Conservation (phyloP, 805 yeast genomes). For the Spathaspora sp. region DNA sequence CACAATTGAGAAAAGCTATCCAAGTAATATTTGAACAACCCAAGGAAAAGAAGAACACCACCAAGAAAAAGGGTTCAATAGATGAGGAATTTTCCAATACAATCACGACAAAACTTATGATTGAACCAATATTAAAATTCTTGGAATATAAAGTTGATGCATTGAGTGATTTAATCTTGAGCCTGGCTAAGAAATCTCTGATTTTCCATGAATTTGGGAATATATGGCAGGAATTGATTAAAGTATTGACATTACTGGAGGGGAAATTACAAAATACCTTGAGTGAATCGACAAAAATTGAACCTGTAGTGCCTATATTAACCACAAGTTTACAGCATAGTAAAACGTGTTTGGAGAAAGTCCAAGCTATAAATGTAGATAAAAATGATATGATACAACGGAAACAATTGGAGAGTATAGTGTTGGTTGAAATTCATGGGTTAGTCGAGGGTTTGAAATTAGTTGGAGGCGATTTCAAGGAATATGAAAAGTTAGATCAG, state of each 20-base stretch:
- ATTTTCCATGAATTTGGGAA: conserved; percentile 22
- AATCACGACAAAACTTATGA: conserved; percentile 26
- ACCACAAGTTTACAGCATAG: conserved; percentile 5
- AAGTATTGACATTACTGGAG: conserved; percentile 23
- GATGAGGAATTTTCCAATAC: conserved; percentile 35
- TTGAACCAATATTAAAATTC: conserved; percentile 28
- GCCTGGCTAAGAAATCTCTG: conserved; percentile 24
- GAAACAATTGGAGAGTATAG: not conserved
- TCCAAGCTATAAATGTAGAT: not conserved
- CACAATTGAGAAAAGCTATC: conserved; percentile 11
- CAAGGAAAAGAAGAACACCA: conserved; percentile 1
- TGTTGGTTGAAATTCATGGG: conserved; percentile 3
- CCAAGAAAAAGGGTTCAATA: conserved; percentile 1
- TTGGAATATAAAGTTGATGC: conserved; percentile 28
- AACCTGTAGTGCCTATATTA: conserved; percentile 2
- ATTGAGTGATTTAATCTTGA: conserved; percentile 18
- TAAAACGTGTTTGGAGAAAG: not conserved
- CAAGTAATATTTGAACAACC: conserved; percentile 6
- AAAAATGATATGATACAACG: not conserved
- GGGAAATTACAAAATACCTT: conserved; percentile 14
- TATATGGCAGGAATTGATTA: conserved; percentile 25
- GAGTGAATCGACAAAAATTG: conserved; percentile 1
- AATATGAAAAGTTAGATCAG: not conserved
- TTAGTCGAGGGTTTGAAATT: conserved; percentile 4
- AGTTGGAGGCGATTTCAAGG: not conserved